Conservation (phyloP, 2,329 filamentous ascomycete genomes). For the Celoporthe dispersa region DNA sequence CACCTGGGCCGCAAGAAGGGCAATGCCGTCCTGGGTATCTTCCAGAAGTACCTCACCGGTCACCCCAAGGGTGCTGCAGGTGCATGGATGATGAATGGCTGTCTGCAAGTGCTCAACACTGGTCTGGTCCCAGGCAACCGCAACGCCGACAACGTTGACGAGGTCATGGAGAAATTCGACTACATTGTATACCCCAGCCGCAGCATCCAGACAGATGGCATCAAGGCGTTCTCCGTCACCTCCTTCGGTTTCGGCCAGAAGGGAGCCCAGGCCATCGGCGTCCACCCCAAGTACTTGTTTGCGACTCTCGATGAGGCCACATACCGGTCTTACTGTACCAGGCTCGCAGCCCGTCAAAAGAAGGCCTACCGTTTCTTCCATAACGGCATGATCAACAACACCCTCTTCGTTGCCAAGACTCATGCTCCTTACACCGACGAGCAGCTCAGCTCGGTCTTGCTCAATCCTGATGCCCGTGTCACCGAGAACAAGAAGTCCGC, state of each 20-base stretch:
- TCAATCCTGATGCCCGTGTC: conserved; percentile 92
- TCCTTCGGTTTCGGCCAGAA: conserved; percentile 99
- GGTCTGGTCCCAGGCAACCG: conserved; percentile 96
- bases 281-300: conserved; percentile 95
- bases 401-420: conserved; percentile 93
- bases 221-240: conserved; percentile 98
- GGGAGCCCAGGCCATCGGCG: conserved; percentile 94
- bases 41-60: conserved; percentile 99
- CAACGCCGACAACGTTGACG: conserved; percentile 96
- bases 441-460: conserved; percentile 83
- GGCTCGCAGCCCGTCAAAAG: conserved; percentile 94
- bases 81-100: conserved; percentile 99
- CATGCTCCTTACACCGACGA: conserved; percentile 88
- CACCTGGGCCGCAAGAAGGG: conserved; percentile 96
- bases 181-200: conserved; percentile 97
- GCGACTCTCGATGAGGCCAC: conserved; percentile 88
- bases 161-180: conserved; percentile 96
- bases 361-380: conserved; percentile 99
- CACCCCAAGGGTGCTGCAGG: conserved; percentile 99
- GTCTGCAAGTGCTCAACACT: conserved; percentile 90
- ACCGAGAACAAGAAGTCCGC: conserved; percentile 83
- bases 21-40: conserved; percentile 93
- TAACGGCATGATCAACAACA: conserved; percentile 97
- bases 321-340: conserved; percentile 80
- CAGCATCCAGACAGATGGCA: conserved; percentile 93